These are phyloP conservation scores for Acacia crassicarpa DNA, from an alignment of 306 rosid genomes.

Conservation along the genomic window DNA sequence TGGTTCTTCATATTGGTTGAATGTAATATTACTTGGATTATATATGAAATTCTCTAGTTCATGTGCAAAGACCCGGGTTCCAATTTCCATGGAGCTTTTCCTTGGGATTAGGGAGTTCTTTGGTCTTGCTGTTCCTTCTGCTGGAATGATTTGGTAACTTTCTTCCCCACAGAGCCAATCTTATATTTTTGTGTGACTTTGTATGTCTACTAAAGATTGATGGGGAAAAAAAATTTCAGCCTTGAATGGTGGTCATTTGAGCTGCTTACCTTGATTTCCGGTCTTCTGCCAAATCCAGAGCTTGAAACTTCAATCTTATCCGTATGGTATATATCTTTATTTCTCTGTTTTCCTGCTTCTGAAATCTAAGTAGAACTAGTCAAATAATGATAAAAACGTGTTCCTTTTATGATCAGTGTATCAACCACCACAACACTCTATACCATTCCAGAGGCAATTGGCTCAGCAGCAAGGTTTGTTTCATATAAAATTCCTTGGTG, in stretches of 20 bases:
- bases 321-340: constrained; percentile 34
- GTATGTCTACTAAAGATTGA: not conserved
- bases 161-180: not conserved
- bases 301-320: constrained; percentile 80
- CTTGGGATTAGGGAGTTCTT: constrained; percentile 64
- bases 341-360: not conserved
- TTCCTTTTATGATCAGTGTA: constrained; percentile 41
- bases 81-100: constrained; percentile 61
- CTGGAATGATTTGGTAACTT: constrained; percentile 75
- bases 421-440: constrained; percentile 49
- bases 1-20: constrained; percentile 77
- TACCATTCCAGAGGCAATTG: constrained; percentile 68
- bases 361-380: not conserved
- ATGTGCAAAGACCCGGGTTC: constrained; percentile 48
- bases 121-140: constrained; percentile 69
- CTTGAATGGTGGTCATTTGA: constrained; percentile 86
- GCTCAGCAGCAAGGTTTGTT: constrained; percentile 77
- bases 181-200: not conserved
- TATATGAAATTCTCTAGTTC: constrained; percentile 55
- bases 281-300: constrained; percentile 78
- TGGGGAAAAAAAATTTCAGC: constrained; percentile 42
- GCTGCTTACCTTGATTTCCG: constrained; percentile 67
- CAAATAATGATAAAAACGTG: constrained; percentile 11
- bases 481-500: not conserved
- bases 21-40: constrained; percentile 56